Percentiles rank a stretch among this genome's conserved stretches.
These are phyloP conservation scores for Oehlia diaphana DNA, from an alignment of 192 early-diverging fungal genomes.

Conservation along the genomic window DNA sequence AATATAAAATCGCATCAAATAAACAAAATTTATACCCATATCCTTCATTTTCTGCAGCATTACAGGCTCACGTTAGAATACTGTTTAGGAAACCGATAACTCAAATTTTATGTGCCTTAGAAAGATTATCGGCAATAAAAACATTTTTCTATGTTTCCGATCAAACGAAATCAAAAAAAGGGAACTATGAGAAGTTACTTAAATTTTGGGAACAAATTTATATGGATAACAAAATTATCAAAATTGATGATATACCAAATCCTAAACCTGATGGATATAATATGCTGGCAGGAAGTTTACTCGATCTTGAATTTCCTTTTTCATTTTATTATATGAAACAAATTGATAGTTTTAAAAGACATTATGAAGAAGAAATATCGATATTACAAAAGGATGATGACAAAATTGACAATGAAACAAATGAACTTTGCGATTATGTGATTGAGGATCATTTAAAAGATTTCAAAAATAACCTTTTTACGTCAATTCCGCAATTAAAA, in stretches of 20 bases:
- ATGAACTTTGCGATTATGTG: not conserved
- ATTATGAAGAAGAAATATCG: conserved; percentile 2
- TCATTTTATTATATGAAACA: too few species aligned
- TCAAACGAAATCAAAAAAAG: too few species aligned
- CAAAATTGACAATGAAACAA: conserved; percentile 25
- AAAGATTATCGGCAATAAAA: not conserved
- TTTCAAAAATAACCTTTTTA: not conserved
- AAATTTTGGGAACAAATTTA: conserved; percentile 11
- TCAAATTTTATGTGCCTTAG: conserved; percentile 12
- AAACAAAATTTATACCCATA: conserved; percentile 10
- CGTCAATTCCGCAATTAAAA: not conserved
- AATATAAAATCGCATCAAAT: conserved; percentile 20
- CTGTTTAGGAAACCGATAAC: conserved; percentile 15
- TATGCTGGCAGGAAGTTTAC: too few species aligned
- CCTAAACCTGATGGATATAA: not conserved
- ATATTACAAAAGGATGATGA: not conserved
- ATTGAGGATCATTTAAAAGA: not conserved
- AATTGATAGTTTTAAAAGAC: not conserved
- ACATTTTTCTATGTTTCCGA: not conserved
- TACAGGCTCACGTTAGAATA: conserved; percentile 7
- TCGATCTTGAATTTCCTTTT: too few species aligned
- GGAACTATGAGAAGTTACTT: not conserved
- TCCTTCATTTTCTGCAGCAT: conserved; percentile 22
- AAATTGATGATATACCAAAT: conserved; percentile 1
- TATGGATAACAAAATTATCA: conserved; percentile 15